A percentile compares a stretch with the other conserved stretches of the same genome.
Evolutionary conservation across 164 flowering plant genomes (phyloP).

Genomic region (Stephania yunnanensis): DNA sequence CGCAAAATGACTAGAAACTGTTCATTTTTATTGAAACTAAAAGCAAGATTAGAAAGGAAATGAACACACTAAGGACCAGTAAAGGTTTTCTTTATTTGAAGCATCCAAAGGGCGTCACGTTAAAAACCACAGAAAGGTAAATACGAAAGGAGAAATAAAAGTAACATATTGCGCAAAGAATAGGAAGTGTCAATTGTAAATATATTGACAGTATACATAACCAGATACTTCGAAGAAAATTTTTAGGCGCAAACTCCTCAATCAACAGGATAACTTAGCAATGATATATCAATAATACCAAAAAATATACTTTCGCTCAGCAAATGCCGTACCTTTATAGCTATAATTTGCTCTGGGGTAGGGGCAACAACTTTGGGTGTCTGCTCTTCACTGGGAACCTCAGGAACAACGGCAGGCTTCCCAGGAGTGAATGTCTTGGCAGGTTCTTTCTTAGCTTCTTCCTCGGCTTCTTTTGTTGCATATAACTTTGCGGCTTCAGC

Average conservation of each 20-base stretch:
- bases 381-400: conserved; percentile 48
- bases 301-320: neutral
- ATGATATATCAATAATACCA: neutral
- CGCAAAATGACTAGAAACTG: neutral
- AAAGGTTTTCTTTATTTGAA: neutral
- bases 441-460: conserved; percentile 58
- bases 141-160: no score
- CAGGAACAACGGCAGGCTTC: conserved; percentile 43
- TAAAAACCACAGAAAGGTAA: no score
- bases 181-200: neutral
- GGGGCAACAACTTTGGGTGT: conserved; percentile 67
- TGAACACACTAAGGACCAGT: neutral
- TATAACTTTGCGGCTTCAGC: conserved; percentile 61
- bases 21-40: neutral
- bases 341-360: conserved; percentile 92
- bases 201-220: neutral
- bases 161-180: no score
- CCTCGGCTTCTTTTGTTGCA: conserved; percentile 79
- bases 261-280: neutral
- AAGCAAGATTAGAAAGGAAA: neutral
- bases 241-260: neutral
- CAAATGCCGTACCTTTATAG: conserved; percentile 68
- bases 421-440: conserved; percentile 49
- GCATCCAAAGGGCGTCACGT: neutral
- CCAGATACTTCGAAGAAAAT: neutral